Evolutionary conservation across 169 alveolate species (phyloP).

Genomic region (Plasmodium malariae): DNA sequence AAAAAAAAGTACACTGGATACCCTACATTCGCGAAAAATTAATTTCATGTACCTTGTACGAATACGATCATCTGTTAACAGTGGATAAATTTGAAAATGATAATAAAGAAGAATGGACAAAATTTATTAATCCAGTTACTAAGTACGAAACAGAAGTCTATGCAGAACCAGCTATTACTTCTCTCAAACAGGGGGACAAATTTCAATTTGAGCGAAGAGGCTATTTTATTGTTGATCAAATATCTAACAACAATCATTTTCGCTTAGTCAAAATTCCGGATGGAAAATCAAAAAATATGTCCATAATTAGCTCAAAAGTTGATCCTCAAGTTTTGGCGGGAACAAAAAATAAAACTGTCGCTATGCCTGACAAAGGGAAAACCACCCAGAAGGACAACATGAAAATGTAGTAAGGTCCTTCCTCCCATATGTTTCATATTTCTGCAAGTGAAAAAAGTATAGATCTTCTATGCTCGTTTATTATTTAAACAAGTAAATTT

Average conservation of each 20-base stretch:
- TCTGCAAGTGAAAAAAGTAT: too few relatives aligned
- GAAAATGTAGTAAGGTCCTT: too few relatives aligned
- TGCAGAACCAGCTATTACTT: constrained; percentile 88
- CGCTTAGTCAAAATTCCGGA: constrained; percentile 95
- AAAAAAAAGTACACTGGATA: constrained; percentile 94
- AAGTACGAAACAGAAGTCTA: constrained; percentile 88
- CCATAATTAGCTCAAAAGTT: constrained; percentile 52
- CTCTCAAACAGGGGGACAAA: constrained; percentile 86
- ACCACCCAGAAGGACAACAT: too few relatives aligned
- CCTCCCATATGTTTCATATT: too few relatives aligned
- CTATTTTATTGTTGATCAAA: constrained; percentile 94
- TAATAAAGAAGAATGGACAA: constrained; percentile 86
- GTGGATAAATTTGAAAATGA: constrained; percentile 94
- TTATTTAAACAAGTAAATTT: too few relatives aligned
- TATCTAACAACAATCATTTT: constrained; percentile 78
- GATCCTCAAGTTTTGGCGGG: constrained; percentile 62
- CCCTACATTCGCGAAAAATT: constrained; percentile 84
- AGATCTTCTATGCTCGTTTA: too few relatives aligned
- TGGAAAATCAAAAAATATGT: constrained; percentile 87
- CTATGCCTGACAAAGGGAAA: too few relatives aligned
- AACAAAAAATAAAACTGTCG: constrained; percentile 1
- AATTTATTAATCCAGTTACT: constrained; percentile 84
- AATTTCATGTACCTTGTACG: constrained; percentile 88
- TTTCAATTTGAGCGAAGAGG: constrained; percentile 99
- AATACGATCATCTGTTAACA: constrained; percentile 95